phyloP scores from a whole-genome alignment of 1,139 yeast genomes.

The Wickerhamomyces sp. region DNA sequence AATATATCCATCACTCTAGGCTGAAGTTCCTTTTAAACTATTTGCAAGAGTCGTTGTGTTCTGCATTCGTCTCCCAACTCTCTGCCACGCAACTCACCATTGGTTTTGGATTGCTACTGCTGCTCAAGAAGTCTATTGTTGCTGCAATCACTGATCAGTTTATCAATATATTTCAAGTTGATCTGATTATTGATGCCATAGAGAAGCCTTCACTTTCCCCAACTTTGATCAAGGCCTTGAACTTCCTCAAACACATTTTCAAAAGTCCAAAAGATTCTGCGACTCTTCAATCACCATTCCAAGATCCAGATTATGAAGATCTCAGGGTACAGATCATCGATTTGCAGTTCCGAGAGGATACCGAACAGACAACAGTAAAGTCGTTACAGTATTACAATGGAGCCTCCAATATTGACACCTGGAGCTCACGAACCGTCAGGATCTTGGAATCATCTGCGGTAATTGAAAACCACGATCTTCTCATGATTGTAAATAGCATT shows the following conservation, averaged over 20 bases:
- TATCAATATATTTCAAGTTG: slow-evolving; percentile 7
- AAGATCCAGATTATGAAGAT: neutral
- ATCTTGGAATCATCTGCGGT: neutral
- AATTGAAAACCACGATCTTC: neutral
- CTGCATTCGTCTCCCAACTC: slow-evolving; percentile 8
- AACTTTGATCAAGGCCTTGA: slow-evolving; percentile 9
- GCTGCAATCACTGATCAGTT: slow-evolving; percentile 2
- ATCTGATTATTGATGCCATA: slow-evolving; percentile 1
- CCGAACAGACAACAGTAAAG: neutral
- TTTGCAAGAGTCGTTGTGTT: slow-evolving; percentile 9
- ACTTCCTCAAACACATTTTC: slow-evolving; percentile 6
- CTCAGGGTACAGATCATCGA: neutral
- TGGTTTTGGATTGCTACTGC: slow-evolving; percentile 11
- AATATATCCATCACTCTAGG: slow-evolving; percentile 9
- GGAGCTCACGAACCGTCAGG: neutral
- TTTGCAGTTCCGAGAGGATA: neutral
- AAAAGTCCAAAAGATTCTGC: neutral
- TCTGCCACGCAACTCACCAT: slow-evolving; percentile 13
- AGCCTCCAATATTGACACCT: neutral
- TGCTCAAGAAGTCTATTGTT: slow-evolving; percentile 8
- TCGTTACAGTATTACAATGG: neutral
- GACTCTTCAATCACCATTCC: neutral
- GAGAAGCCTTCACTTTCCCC: slow-evolving; percentile 3
- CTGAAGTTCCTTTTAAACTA: slow-evolving; percentile 11
- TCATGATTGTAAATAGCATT: neutral